Evolutionary conservation across 257 asterid genomes (phyloP).

Genomic region (Echites panduratus): DNA sequence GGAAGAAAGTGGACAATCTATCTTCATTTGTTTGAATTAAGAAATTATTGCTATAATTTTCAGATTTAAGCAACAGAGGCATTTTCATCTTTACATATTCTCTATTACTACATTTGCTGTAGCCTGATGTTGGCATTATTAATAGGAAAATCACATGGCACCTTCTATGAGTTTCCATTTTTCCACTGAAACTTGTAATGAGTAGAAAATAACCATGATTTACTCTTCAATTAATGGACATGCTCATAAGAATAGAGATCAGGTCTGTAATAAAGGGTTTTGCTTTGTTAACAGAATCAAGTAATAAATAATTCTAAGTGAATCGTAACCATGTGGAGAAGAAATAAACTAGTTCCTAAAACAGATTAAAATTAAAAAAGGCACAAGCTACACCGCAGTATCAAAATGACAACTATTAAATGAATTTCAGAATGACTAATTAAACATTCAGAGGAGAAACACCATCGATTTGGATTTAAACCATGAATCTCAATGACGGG

Average conservation of each 20-base stretch:
- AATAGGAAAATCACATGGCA: not conserved
- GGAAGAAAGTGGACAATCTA: not conserved
- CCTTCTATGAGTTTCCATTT: not conserved
- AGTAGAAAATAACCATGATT: not conserved
- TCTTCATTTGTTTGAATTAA: slow-evolving; percentile 6
- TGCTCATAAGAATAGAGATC: not conserved
- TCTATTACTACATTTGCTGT: not conserved
- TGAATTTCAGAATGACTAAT: not conserved
- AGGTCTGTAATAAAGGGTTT: not conserved
- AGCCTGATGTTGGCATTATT: not conserved
- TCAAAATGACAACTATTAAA: not conserved
- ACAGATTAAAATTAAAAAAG: not conserved
- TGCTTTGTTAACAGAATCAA: not conserved
- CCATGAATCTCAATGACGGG: not conserved
- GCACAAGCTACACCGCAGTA: not conserved
- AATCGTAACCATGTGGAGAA: not conserved
- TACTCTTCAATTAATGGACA: not conserved
- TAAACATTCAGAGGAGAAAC: not conserved
- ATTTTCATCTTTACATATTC: not conserved
- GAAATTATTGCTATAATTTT: not conserved
- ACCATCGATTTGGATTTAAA: not conserved
- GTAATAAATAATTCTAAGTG: not conserved
- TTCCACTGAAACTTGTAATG: not conserved
- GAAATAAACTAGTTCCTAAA: not conserved
- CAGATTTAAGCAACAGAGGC: not conserved